Percentiles rank a stretch among this genome's conserved stretches.
Conservation (phyloP, 1,284 basidiomycete genomes). For the Omphalotus olearius region DNA sequence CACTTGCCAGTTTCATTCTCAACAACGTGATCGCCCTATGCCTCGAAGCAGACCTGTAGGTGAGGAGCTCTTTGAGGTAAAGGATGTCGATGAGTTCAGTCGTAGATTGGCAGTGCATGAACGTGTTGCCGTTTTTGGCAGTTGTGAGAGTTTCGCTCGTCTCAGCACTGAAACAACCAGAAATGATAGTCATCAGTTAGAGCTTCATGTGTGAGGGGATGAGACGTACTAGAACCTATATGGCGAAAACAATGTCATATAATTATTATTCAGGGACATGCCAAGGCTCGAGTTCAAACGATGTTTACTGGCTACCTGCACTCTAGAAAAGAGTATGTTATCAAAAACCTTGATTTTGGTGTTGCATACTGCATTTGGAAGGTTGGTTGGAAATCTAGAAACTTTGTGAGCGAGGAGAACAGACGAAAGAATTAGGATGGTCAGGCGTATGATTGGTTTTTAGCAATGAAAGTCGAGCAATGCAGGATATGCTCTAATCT, state of each 20-base stretch:
- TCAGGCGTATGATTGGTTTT: constrained; percentile 1
- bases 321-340: constrained; percentile 14
- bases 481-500: background rate
- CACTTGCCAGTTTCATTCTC: too few relatives aligned
- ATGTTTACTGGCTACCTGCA: constrained; percentile 13
- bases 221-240: constrained; percentile 8
- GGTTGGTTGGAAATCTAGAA: constrained; percentile 4
- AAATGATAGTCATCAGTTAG: background rate
- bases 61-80: background rate
- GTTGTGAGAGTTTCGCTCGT: constrained; percentile 1
- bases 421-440: background rate
- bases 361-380: constrained; percentile 17
- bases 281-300: too few relatives aligned
- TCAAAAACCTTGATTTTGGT: constrained; percentile 14
- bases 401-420: background rate
- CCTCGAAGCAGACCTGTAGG: constrained; percentile 58
- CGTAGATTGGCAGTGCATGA: constrained; percentile 12
- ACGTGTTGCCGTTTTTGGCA: constrained; percentile 12
- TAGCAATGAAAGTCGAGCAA: background rate
- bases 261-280: background rate
- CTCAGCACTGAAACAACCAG: background rate
- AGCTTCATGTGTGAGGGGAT: background rate
- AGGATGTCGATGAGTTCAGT: background rate
- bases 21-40: constrained; percentile 73
- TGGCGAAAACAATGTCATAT: background rate